Evolutionary conservation across 2,329 filamentous ascomycete genomes (phyloP).

Genomic region (Sarocladium brachiariae): DNA sequence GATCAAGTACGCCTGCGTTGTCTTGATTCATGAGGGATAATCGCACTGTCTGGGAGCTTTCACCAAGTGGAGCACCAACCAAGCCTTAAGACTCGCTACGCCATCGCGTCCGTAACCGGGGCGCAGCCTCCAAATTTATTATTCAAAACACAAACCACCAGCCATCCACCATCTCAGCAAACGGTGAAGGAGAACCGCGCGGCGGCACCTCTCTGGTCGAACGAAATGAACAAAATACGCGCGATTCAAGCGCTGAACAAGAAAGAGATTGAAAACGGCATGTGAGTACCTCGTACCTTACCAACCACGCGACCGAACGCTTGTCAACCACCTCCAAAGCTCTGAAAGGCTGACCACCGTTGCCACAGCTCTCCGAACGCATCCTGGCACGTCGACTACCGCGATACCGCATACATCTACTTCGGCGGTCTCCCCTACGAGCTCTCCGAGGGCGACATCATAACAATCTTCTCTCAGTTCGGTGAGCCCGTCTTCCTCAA

Average conservation of each 20-base stretch:
- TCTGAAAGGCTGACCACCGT: constrained; percentile 21
- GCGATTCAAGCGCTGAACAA: constrained; percentile 91
- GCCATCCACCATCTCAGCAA: too few species aligned
- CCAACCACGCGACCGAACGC: neutral
- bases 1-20: too few species aligned
- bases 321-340: too few species aligned
- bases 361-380: constrained; percentile 64
- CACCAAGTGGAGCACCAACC: neutral
- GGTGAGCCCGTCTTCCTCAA: constrained; percentile 93
- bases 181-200: too few species aligned
- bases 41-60: too few species aligned
- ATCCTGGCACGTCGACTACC: constrained; percentile 96
- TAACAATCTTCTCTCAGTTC: constrained; percentile 95
- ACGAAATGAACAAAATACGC: constrained; percentile 97
- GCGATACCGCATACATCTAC: constrained; percentile 94
- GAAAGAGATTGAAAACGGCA: constrained; percentile 82
- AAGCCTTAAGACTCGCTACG: neutral
- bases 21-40: too few species aligned
- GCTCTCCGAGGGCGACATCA: constrained; percentile 88
- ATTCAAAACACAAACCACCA: too few species aligned
- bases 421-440: constrained; percentile 91
- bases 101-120: too few species aligned
- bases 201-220: too few species aligned
- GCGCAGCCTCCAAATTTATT: too few species aligned
- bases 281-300: constrained; percentile 46